phyloP scores from a whole-genome alignment of 2,329 filamentous ascomycete genomes.

The Trichoderma polysporum region DNA sequence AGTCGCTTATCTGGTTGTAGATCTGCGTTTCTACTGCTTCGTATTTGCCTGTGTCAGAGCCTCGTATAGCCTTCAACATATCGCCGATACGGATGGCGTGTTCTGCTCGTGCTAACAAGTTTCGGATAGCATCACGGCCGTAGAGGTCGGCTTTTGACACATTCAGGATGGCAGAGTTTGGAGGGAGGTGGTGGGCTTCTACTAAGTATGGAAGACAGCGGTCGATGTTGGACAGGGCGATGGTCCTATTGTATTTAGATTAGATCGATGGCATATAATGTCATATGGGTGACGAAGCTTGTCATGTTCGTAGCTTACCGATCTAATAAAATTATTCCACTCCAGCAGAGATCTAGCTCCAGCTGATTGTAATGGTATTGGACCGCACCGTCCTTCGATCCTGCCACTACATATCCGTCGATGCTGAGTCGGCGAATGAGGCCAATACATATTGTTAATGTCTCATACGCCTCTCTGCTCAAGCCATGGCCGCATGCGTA shows the following conservation, averaged over 20 bases:
- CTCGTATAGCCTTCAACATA: neutral
- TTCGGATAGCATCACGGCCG: neutral
- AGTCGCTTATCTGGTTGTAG: neutral
- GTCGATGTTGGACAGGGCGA: neutral
- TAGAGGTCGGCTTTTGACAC: neutral
- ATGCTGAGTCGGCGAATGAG: conserved; percentile 6
- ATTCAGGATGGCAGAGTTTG: neutral
- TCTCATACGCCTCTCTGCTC: neutral
- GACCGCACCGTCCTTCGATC: too few species aligned
- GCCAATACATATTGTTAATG: neutral
- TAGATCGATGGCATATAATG: neutral
- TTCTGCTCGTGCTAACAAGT: conserved; percentile 1
- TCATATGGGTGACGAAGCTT: neutral
- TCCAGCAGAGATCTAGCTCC: conserved; percentile 1
- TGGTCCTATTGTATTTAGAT: neutral
- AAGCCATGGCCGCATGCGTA: conserved; percentile 6
- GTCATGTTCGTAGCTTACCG: neutral
- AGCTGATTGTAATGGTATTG: neutral
- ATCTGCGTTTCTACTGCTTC: neutral
- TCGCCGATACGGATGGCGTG: neutral
- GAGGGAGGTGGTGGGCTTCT: neutral
- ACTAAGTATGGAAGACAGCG: neutral
- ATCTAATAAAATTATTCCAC: neutral
- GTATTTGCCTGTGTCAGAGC: neutral
- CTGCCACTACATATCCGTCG: neutral